A percentile compares a stretch with the other conserved stretches of the same genome.
These are phyloP conservation scores for Dothistroma septosporum DNA, from an alignment of 2,329 filamentous ascomycete genomes.

Conservation along the genomic window DNA sequence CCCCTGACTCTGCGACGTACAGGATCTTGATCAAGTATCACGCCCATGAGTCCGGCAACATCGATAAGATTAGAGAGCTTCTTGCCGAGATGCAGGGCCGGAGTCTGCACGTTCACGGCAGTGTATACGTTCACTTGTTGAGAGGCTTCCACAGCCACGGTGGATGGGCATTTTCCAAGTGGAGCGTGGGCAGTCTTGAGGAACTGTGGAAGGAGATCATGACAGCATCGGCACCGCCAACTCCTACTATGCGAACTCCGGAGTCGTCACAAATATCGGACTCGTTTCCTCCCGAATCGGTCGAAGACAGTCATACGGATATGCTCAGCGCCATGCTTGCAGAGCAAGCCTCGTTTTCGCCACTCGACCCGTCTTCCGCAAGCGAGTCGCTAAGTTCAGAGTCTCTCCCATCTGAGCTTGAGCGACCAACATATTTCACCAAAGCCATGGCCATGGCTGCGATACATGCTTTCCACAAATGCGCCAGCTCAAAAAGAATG, in stretches of 20 bases:
- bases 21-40: conserved; percentile 74
- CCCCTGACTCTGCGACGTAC: conserved; percentile 75
- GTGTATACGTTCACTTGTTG: conserved; percentile 76
- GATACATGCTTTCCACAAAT: conserved; percentile 61
- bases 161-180: conserved; percentile 59
- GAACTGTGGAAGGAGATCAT: conserved; percentile 64
- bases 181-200: conserved; percentile 67
- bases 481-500: conserved; percentile 49
- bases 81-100: conserved; percentile 76
- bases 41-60: conserved; percentile 63
- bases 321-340: conserved; percentile 18
- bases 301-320: conserved; percentile 5
- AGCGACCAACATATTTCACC: conserved; percentile 35
- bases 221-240: conserved; percentile 28
- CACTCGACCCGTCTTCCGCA: too few relatives aligned
- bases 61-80: conserved; percentile 65
- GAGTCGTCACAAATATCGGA: neutral
- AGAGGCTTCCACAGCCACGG: conserved; percentile 77
- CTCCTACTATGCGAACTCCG: neutral
- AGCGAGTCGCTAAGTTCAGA: neutral
- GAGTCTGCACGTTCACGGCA: conserved; percentile 64
- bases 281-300: neutral
- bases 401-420: conserved; percentile 15
- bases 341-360: neutral
- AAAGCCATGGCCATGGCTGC: conserved; percentile 56